Percentiles rank a stretch among this genome's conserved stretches.
These are phyloP conservation scores for Botrytis pseudocinerea DNA, from an alignment of 2,329 filamentous ascomycete genomes.

Conservation along the genomic window DNA sequence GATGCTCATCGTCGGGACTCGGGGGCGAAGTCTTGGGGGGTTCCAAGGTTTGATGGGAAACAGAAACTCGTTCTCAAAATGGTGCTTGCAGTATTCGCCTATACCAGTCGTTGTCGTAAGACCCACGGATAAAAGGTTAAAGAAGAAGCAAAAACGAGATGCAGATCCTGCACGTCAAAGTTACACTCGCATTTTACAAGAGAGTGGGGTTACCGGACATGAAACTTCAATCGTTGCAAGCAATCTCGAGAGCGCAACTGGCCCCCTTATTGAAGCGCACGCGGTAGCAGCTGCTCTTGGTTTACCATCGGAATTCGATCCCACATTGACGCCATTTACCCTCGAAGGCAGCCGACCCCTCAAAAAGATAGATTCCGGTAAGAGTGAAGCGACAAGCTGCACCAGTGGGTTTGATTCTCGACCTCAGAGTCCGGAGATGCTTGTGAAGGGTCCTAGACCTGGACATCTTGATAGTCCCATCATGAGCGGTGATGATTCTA, in stretches of 20 bases:
- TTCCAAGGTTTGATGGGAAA: constrained; percentile 69
- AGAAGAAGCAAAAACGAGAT: constrained; percentile 69
- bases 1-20: constrained; percentile 70
- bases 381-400: constrained; percentile 34
- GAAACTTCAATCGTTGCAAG: constrained; percentile 37
- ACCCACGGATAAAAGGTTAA: constrained; percentile 67
- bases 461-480: constrained; percentile 34
- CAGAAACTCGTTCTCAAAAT: constrained; percentile 65
- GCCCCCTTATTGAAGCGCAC: constrained; percentile 62
- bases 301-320: constrained; percentile 62
- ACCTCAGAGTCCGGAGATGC: constrained; percentile 42
- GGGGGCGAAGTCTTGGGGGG: constrained; percentile 66
- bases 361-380: constrained; percentile 34
- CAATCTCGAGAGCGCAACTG: constrained; percentile 36
- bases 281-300: constrained; percentile 64
- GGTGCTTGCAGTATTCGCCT: constrained; percentile 72
- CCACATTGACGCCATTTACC: constrained; percentile 60
- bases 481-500: constrained; percentile 42
- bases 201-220: constrained; percentile 47
- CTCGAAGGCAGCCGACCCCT: constrained; percentile 32
- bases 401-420: constrained; percentile 40
- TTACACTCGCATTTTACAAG: constrained; percentile 65
- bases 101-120: constrained; percentile 75
- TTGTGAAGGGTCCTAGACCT: constrained; percentile 48
- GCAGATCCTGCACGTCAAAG: constrained; percentile 62